Conservation (phyloP, 768 basidiomycete species). For the Boletus rufocinnamomeus region DNA sequence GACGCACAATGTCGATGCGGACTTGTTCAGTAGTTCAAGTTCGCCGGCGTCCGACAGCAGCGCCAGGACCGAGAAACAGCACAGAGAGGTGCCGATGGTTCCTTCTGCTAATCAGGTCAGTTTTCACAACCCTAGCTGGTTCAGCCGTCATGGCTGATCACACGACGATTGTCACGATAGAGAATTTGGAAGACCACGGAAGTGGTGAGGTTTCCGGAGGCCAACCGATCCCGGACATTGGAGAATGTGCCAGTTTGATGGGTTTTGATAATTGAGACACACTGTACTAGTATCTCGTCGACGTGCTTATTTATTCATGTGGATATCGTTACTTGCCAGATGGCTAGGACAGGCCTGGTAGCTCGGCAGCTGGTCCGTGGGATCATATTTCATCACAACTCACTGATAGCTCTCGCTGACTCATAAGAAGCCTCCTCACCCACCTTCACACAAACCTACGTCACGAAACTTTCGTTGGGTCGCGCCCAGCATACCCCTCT, state of each 20-base stretch:
- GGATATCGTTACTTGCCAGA: no score
- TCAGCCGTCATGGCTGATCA: background rate
- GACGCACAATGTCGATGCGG: background rate
- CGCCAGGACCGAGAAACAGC: background rate
- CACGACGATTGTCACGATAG: background rate
- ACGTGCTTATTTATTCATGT: no score
- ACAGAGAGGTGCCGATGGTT: no score
- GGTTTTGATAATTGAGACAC: background rate
- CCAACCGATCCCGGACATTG: background rate
- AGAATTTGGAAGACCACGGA: background rate
- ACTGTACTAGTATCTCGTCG: background rate
- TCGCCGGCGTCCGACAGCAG: no score
- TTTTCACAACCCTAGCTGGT: background rate
- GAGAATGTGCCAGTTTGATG: background rate
- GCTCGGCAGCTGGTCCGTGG: no score
- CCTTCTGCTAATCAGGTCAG: background rate
- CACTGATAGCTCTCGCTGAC: no score
- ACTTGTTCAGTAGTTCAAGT: background rate
- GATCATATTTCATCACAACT: no score
- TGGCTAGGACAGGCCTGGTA: no score
- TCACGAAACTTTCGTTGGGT: no score
- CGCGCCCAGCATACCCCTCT: no score
- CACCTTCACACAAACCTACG: no score
- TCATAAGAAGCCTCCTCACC: no score
- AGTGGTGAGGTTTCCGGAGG: background rate